Base-by-base conservation (phyloP, 768 basidiomycete genomes). In the Hortiboletus campestris region DNA sequence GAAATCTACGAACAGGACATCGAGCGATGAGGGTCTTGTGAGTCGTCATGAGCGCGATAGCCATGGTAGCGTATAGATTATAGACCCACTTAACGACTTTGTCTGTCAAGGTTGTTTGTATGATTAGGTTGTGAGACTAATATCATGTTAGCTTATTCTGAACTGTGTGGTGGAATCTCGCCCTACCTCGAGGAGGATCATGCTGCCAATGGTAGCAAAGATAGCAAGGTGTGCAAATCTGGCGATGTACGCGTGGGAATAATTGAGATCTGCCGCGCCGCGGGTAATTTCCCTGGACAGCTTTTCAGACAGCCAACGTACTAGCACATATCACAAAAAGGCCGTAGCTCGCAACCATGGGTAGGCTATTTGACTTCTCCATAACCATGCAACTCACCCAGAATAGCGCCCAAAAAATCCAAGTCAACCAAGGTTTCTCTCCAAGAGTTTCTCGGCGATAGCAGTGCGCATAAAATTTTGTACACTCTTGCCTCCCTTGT, bases 1-100 rank as follows among this genome's bases (percentile, higher is more conserved):
- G 63, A 94, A 99, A 75, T 99, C 97, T 50, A 98, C 97, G 64
- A 99, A 99, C 54, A 91, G 84, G 53, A 98, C 89, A 76, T 99
- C 97, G 57, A 98, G 79, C 31, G 89, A 85, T 7, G 89, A 84
- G 14, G 96, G 94, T 71, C 95, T 99, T 69, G 28, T 51, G 59
- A 36, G 57, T 65, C 44, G 56, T 65, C 44, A 68, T 46, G 28
- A 49, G 51, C 14, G 39, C 22, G 46, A 57, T 52, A 49, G 31
- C n/a, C 31, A 60, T 46, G 42, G 16, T 40, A 16, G 45, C 52
- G 25, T 12, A 41, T 31, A 48, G 28, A 49, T 25, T 2, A 46
- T 38, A 22, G 28, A 62, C 84, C 65, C 68, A 95, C 96, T 94
- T 96, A 62, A 76, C 74, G 56, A 88, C 81, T 74, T 96, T 94